These are phyloP conservation scores for Colletotrichum sp. DNA, from an alignment of 2,329 filamentous ascomycete species.

Conservation along the genomic window DNA sequence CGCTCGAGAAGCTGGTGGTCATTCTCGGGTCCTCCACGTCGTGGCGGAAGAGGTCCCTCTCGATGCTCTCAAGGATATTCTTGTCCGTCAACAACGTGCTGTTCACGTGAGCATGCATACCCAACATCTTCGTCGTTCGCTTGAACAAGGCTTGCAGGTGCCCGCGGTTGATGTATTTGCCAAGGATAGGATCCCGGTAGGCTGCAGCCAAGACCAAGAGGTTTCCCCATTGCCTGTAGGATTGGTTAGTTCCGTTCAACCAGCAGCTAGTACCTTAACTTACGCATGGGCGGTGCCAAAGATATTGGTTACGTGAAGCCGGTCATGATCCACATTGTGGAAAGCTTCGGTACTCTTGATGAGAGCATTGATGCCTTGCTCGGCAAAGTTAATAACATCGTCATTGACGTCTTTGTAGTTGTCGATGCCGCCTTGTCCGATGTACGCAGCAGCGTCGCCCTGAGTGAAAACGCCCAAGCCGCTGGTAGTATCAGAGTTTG, in stretches of 20 bases:
- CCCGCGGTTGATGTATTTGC: conserved; percentile 58
- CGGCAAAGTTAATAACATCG: conserved; percentile 59
- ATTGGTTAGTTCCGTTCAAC: neutral
- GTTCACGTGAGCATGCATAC: conserved; percentile 71
- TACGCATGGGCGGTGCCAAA: conserved; percentile 97
- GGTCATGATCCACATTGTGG: conserved; percentile 63
- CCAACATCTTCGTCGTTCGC: conserved; percentile 79
- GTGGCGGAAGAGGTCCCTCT: conserved; percentile 47
- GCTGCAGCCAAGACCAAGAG: conserved; percentile 88
- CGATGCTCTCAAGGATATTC: conserved; percentile 69
- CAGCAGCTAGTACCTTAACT: conserved; percentile 44
- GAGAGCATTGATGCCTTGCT: conserved; percentile 73
- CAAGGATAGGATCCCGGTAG: conserved; percentile 70
- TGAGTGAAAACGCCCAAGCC: conserved; percentile 36
- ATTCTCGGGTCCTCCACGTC: conserved; percentile 25
- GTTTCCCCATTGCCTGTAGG: conserved; percentile 89
- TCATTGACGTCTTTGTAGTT: conserved; percentile 44
- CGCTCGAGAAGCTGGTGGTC: conserved; percentile 46
- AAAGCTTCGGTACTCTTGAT: conserved; percentile 88
- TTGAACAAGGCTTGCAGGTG: conserved; percentile 66
- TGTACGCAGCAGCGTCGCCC: neutral
- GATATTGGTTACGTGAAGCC: conserved; percentile 91
- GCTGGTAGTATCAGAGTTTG: conserved; percentile 35
- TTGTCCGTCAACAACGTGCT: conserved; percentile 78
- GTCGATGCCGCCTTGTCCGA: conserved; percentile 26